Evolutionary conservation across 225 moss, liverwort and hornwort species (phyloP).

Genomic region (Thuidium tamariscinum): DNA sequence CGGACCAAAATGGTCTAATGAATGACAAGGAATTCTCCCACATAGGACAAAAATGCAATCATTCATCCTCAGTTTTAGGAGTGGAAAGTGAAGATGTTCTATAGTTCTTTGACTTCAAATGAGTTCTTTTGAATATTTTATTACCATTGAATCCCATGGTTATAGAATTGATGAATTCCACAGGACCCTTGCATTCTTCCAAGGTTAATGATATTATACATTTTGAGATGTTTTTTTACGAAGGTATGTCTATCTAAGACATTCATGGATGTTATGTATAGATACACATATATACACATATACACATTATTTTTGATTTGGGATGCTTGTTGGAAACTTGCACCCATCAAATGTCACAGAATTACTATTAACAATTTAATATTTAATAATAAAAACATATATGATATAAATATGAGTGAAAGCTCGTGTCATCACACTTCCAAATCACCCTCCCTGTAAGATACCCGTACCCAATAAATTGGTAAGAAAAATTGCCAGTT

Average conservation of each 20-base stretch:
- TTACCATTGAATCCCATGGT: no score
- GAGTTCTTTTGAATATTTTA: no score
- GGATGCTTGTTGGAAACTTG: background rate
- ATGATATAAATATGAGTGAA: background rate
- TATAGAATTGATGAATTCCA: no score
- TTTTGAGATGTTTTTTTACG: background rate
- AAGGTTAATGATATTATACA: background rate
- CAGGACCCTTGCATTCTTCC: no score
- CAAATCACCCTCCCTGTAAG: background rate
- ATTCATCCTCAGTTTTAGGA: no score
- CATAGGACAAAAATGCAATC: no score
- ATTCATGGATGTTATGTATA: background rate
- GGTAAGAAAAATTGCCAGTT: background rate
- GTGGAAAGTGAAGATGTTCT: no score
- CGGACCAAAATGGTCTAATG: no score
- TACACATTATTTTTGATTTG: fast-evolving
- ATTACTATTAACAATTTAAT: background rate
- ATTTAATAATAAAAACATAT: background rate
- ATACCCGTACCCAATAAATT: background rate
- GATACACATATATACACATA: no score
- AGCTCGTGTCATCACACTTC: background rate
- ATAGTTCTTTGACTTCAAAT: no score
- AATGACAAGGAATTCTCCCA: no score
- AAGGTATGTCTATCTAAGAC: background rate
- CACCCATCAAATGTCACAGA: background rate